Evolutionary conservation across 495 filamentous ascomycete species (phyloP).

Genomic region (Penicillium fimorum): DNA sequence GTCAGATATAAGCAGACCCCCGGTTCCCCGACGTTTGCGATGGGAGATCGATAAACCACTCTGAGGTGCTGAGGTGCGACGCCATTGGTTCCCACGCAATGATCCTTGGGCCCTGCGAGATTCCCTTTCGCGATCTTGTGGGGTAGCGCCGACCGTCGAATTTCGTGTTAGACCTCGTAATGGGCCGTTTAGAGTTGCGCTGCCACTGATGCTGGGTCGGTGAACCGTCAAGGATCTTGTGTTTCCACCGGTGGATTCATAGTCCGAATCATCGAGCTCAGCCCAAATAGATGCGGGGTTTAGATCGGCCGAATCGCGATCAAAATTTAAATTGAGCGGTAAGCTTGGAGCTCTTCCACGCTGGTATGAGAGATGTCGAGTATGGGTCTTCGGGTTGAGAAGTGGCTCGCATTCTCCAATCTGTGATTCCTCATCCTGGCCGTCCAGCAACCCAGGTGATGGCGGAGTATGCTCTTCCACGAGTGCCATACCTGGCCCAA

Average conservation of each 20-base stretch:
- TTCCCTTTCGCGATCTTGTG: slow-evolving; percentile 25
- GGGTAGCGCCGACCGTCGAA: slow-evolving; percentile 27
- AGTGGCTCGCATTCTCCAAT: slow-evolving; percentile 43
- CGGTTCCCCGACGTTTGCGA: slow-evolving; percentile 20
- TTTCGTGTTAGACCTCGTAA: slow-evolving; percentile 25
- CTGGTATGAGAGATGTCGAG: slow-evolving; percentile 26
- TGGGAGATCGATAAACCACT: slow-evolving; percentile 21
- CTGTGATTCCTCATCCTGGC: slow-evolving; percentile 33
- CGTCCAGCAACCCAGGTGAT: slow-evolving; percentile 24
- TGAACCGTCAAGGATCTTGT: slow-evolving; percentile 22
- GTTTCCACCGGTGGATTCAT: slow-evolving; percentile 22
- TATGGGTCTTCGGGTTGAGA: slow-evolving; percentile 20
- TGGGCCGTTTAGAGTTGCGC: slow-evolving; percentile 18
- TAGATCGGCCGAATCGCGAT: slow-evolving; percentile 33
- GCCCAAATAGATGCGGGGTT: slow-evolving; percentile 51
- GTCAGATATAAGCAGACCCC: slow-evolving; percentile 1
- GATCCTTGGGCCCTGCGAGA: slow-evolving; percentile 21
- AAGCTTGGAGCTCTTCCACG: slow-evolving; percentile 39
- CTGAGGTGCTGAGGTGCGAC: slow-evolving; percentile 31
- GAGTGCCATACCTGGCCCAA: slow-evolving; percentile 46
- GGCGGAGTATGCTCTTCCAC: slow-evolving; percentile 38
- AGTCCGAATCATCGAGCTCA: slow-evolving; percentile 49
- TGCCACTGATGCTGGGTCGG: slow-evolving; percentile 31
- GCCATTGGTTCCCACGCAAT: slow-evolving; percentile 15
- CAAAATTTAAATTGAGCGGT: slow-evolving; percentile 29